These are phyloP conservation scores for Pseudozyma sp. DNA, from an alignment of 1,284 basidiomycete species.

Conservation along the genomic window DNA sequence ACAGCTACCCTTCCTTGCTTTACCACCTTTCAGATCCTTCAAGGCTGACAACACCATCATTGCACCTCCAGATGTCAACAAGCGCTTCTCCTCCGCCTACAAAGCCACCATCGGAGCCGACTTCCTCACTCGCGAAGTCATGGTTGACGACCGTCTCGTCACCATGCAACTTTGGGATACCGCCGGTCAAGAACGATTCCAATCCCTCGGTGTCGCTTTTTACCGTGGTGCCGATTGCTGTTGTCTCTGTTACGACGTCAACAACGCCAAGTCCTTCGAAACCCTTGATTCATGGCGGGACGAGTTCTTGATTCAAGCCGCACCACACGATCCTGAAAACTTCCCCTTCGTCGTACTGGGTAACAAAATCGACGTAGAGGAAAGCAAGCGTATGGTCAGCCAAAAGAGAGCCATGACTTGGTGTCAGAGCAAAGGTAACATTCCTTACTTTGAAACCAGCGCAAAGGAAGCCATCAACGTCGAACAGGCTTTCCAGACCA, in stretches of 20 bases:
- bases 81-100: conserved; percentile 99
- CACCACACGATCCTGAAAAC: conserved; percentile 97
- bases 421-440: conserved; percentile 99
- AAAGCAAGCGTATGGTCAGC: conserved; percentile 97
- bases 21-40: background rate
- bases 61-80: conserved; percentile 82
- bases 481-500: conserved; percentile 99
- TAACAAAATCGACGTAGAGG: conserved; percentile 99
- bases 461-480: conserved; percentile 99
- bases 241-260: conserved; percentile 94
- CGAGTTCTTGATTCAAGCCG: conserved; percentile 76
- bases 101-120: conserved; percentile 75
- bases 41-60: background rate
- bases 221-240: conserved; percentile 99
- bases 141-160: conserved; percentile 96
- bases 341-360: conserved; percentile 93
- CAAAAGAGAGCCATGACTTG: conserved; percentile 99
- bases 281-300: conserved; percentile 72
- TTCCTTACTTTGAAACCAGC: conserved; percentile 99
- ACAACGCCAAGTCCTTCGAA: conserved; percentile 97
- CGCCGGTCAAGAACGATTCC: conserved; percentile 98
- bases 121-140: conserved; percentile 92
- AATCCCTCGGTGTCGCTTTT: conserved; percentile 97
- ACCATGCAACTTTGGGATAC: conserved; percentile 99
- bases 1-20: background rate